These are phyloP conservation scores for Fomitopsis pinicola DNA, from an alignment of 1,284 basidiomycete genomes.

Conservation along the genomic window DNA sequence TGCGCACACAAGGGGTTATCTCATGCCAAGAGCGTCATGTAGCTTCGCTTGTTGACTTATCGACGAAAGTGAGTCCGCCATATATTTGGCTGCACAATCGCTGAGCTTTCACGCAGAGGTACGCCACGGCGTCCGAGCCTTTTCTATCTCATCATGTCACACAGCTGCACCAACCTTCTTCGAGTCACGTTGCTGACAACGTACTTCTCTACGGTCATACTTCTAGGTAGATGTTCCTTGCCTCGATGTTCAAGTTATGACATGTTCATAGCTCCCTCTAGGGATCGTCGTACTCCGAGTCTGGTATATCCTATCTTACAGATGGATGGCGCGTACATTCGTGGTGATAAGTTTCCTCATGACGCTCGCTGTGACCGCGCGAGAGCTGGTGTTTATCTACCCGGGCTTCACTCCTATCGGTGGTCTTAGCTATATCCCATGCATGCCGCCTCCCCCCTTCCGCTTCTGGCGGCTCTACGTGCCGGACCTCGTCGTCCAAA, in stretches of 20 bases:
- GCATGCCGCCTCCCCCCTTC: conserved; percentile 9
- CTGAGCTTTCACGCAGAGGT: no score
- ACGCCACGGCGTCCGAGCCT: no score
- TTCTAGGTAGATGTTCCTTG: conserved; percentile 13
- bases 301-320: conserved; percentile 23
- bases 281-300: conserved; percentile 24
- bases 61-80: no score
- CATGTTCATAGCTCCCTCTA: neutral
- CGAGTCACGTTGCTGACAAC: neutral
- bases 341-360: conserved; percentile 13
- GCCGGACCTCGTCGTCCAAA: conserved; percentile 1
- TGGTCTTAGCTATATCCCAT: conserved; percentile 13
- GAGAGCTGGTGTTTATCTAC: conserved; percentile 9
- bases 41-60: no score
- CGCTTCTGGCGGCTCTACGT: conserved; percentile 1
- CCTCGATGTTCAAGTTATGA: neutral
- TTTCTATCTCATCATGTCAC: no score
- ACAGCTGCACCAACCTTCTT: no score
- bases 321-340: conserved; percentile 6
- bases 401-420: conserved; percentile 12
- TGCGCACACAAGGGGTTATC: neutral
- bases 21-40: no score
- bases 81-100: no score
- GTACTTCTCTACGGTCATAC: conserved; percentile 3
- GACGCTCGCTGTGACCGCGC: conserved; percentile 6